Evolutionary conservation across 148 eudicot species (phyloP), one percentile per base, ranked within the genome.

Genomic region (Polygonum maritimum): DNA sequence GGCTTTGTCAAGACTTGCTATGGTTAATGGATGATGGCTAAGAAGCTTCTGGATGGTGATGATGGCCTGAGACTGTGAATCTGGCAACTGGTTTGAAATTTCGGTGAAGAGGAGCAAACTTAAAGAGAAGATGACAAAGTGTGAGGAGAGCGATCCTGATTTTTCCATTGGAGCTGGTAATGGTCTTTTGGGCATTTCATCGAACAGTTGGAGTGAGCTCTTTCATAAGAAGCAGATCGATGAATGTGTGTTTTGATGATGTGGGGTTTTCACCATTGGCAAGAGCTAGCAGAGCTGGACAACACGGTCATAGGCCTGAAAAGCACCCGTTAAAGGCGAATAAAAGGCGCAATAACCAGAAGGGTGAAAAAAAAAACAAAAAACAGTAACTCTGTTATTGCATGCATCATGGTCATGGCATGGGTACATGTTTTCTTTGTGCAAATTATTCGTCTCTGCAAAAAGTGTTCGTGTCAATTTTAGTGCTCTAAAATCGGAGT

Each of bases 21-120:
- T 85, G 58, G 71, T 79, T 75, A 62, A 39, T 78, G 91, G 89
- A 84, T 78, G 82, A 67, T 78, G 82, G 67, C 89, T 84, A 5
- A 89, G 80, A n/a, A 86, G 84, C 79, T 82, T 73, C 71, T 85
- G 87, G 72, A 92, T 86, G 48, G 77, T 79, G 38, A 75, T 48
- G 49, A 92, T 76, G 73, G 89, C 84, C 8, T 86, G 75, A 48
- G 75, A 76, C 73, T 90, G 89, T 35, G 97, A 84, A 39, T 75
- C 70, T 33, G 78, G 83, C 22, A 86, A 48, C 81, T 86, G 86
- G 26, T 76, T 75, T 75, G 91, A 81, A 73, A 69, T 4, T 52
- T 74, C 76, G 79, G 77, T 76, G 21, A 73, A 65, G 45, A 80
- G 19, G 39, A 84, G 48, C 51, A 83, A 21, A 21, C 60, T 9